Conservation (phyloP, 129 eudicot species). For the Flaveria robusta region DNA sequence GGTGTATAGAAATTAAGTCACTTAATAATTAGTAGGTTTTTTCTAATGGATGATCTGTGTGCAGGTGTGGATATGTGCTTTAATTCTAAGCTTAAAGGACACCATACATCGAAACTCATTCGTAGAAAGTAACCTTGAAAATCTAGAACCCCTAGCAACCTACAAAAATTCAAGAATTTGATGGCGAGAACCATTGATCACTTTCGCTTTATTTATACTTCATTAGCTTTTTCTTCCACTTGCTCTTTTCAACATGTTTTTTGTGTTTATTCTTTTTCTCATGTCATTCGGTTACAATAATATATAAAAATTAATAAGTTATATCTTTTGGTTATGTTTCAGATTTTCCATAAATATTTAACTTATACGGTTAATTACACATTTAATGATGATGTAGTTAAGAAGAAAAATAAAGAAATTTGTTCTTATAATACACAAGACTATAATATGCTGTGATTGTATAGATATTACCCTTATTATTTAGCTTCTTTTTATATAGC, state of each 20-base stretch:
- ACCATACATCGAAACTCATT: background rate
- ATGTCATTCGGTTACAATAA: background rate
- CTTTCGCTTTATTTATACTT: background rate
- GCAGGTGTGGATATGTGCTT: background rate
- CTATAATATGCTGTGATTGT: no score
- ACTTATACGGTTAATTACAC: no score
- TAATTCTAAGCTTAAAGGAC: background rate
- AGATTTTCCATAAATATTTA: no score
- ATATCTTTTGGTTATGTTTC: no score
- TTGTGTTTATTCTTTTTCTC: constrained; percentile 22
- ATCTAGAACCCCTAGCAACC: background rate
- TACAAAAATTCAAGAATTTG: background rate
- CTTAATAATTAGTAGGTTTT: background rate
- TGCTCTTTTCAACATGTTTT: background rate
- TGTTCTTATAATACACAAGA: no score
- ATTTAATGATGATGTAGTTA: no score
- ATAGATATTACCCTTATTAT: no score
- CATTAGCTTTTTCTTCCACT: constrained; percentile 5
- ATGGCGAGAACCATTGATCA: constrained; percentile 6
- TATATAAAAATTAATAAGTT: no score
- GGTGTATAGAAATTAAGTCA: background rate
- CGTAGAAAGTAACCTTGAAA: background rate
- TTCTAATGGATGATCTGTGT: background rate
- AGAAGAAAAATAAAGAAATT: no score
- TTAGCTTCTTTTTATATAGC: no score